Base-by-base conservation (phyloP, 2,329 filamentous ascomycete species). In the Sphaerulina vaccinii region DNA sequence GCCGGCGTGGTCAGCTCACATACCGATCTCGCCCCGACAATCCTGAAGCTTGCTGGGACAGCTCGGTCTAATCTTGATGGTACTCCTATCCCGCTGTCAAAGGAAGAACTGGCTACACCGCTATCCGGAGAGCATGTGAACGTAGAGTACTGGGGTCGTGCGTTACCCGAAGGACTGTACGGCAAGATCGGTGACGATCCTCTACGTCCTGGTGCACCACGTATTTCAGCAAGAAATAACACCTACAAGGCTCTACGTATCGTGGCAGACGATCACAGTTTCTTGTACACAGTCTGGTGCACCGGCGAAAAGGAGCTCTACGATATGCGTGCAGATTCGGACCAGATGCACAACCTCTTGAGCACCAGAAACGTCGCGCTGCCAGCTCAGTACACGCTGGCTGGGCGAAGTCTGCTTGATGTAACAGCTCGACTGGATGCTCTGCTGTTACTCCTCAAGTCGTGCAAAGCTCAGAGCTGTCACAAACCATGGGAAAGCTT, bases 231-330 rank as follows among this genome's bases (percentile, higher is more conserved):
- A n/a, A 32, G 55, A 5, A 66, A 67, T 54, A 62, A 65, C 19
- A 65, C 65, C 1, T 67, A 67, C 57, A 67, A 66, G 43, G 63
- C 64, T 6, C 52, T 67, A 7, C 58, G 65, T 3, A 21, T 67
- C 2, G 50, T 62, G 7, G 58, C 57, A 15, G 49, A 60, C 3
- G 55, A 44, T 5, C 86, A 86, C 61, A 80, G 79, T 60, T 64
- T 87, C 5, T 81, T 82, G 56, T 88, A 88, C 60, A 77, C 82
- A 0, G 82, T 86, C 0, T 88, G 84, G 83, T 88, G 85, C 62
- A 85, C 71, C 5, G 82, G 83, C 45, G 84, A 86, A 61, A 78
- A 80, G 49, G 83, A 88, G 63, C 74, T 85, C 7, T 88, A 87
- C 62, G 77, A 87, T 35, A 37, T 65, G 13, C 23, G 44, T 19